A percentile compares a stretch with the other conserved stretches of the same genome.
phyloP scores from a whole-genome alignment of 2,329 filamentous ascomycete species.

The Colletotrichum australisinense region DNA sequence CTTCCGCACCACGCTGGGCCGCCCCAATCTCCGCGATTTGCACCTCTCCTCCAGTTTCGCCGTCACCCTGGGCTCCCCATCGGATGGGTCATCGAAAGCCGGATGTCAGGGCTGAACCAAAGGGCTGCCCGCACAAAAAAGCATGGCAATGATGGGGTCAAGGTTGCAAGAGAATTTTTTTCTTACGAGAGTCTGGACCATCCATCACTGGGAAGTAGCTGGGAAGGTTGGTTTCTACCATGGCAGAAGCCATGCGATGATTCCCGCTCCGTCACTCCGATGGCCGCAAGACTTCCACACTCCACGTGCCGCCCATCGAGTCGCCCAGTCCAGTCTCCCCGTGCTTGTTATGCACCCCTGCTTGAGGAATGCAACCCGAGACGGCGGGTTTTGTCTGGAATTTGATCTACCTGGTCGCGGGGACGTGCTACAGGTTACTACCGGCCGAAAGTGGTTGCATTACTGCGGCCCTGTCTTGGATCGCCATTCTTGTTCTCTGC shows the following conservation, averaged over 20 bases:
- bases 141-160: slow-evolving; percentile 8
- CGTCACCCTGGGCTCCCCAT: slow-evolving; percentile 7
- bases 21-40: slow-evolving; percentile 31
- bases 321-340: not conserved
- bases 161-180: slow-evolving; percentile 6
- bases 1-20: slow-evolving; percentile 25
- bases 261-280: not conserved
- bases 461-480: slow-evolving; percentile 9
- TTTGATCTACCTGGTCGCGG: slow-evolving; percentile 12
- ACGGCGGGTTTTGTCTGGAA: slow-evolving; percentile 16
- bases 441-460: slow-evolving; percentile 18
- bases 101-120: not conserved
- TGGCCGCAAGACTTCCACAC: not conserved
- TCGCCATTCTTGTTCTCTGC: not conserved
- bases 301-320: slow-evolving; percentile 17
- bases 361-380: slow-evolving; percentile 19
- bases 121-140: not conserved
- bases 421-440: slow-evolving; percentile 14
- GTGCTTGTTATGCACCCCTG: slow-evolving; percentile 17
- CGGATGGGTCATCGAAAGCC: not conserved
- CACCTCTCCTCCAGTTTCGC: slow-evolving; percentile 11
- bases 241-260: not conserved
- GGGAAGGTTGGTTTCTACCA: not conserved
- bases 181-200: slow-evolving; percentile 12
- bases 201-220: not conserved